These are phyloP conservation scores for Diaporthe sp. DNA, from an alignment of 2,329 filamentous ascomycete genomes.

Conservation along the genomic window DNA sequence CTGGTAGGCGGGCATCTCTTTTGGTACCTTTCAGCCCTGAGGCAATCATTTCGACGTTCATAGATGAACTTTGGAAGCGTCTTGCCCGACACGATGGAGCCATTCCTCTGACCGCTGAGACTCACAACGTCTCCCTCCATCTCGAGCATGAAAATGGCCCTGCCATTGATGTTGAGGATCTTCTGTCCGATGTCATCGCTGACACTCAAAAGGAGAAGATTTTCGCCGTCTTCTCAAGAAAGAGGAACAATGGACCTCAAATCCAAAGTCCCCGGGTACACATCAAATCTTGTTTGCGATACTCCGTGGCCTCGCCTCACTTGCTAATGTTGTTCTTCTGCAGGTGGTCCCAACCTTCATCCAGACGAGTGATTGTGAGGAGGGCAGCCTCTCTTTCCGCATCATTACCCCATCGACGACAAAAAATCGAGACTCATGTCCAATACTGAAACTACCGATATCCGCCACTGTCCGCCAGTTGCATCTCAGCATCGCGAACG, in stretches of 20 bases:
- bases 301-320: background rate
- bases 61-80: slow-evolving; percentile 26
- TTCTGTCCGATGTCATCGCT: slow-evolving; percentile 1
- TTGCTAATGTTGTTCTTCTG: background rate
- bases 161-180: background rate
- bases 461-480: slow-evolving; percentile 5
- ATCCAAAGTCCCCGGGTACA: background rate
- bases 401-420: slow-evolving; percentile 12
- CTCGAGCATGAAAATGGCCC: slow-evolving; percentile 1
- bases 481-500: background rate
- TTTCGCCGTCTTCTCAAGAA: slow-evolving; percentile 8
- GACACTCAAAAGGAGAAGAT: background rate
- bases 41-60: background rate
- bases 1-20: background rate
- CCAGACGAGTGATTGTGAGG: background rate
- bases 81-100: background rate
- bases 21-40: slow-evolving; percentile 21
- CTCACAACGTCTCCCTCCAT: slow-evolving; percentile 14
- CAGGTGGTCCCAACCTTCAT: background rate
- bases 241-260: background rate
- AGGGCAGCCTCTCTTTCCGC: background rate
- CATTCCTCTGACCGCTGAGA: slow-evolving; percentile 4
- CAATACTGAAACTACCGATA: background rate
- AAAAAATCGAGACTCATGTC: background rate
- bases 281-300: background rate